Conservation (phyloP, 225 moss, liverwort and hornwort species). For the Bryoerythrophyllum caledonicum region DNA sequence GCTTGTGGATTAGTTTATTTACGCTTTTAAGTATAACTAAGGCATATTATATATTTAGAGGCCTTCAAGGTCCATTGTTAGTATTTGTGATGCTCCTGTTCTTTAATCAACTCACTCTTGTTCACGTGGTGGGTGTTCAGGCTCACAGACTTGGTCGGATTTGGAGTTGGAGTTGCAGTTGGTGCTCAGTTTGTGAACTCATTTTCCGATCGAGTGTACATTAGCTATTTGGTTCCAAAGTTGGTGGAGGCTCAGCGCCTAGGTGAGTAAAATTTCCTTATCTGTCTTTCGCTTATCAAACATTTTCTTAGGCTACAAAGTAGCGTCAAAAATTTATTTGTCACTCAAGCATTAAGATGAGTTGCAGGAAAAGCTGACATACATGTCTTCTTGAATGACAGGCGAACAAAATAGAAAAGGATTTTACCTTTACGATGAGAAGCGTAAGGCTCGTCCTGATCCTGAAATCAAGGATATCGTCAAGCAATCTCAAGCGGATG, state of each 20-base stretch:
- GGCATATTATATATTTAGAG: not conserved
- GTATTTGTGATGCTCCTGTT: not conserved
- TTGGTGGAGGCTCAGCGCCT: conserved; percentile 71
- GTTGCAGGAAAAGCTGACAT: conserved; percentile 1
- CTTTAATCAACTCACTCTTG: conserved; percentile 13
- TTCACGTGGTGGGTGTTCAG: conserved; percentile 50
- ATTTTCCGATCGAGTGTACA: conserved; percentile 69
- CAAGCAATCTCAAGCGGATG: conserved; percentile 57
- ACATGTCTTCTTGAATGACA: conserved; percentile 36
- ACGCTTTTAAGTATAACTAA: conserved; percentile 4
- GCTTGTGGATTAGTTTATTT: conserved; percentile 8
- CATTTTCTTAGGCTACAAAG: conserved; percentile 1
- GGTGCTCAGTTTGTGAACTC: conserved; percentile 69
- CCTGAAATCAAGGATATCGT: conserved; percentile 63
- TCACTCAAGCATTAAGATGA: conserved; percentile 4
- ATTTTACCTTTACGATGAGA: conserved; percentile 84
- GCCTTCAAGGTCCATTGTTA: not conserved
- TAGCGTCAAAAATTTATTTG: not conserved
- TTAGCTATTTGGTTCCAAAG: conserved; percentile 48
- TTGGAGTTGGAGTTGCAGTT: conserved; percentile 76
- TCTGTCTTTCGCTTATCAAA: not conserved
- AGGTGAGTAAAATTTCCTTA: conserved; percentile 44
- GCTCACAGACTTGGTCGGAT: conserved; percentile 89
- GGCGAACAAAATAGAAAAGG: conserved; percentile 89
- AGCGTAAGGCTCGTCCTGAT: conserved; percentile 78